Evolutionary conservation across 345 rosid species (phyloP).

Genomic region (Angophora floribunda): DNA sequence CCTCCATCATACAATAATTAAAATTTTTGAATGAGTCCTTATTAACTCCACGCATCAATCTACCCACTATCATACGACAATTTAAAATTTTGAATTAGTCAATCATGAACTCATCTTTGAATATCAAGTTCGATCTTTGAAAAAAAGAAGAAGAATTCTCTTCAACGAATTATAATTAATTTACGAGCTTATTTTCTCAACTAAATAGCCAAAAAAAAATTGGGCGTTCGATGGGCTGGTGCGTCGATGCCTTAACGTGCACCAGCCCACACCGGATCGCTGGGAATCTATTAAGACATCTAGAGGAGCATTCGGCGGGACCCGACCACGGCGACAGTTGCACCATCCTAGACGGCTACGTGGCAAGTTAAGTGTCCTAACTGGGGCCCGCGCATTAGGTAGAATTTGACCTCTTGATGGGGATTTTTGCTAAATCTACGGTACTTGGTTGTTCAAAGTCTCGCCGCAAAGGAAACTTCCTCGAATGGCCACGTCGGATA

Average conservation of each 20-base stretch:
- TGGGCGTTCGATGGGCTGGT: not conserved
- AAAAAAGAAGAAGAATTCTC: not conserved
- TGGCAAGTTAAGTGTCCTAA: not conserved
- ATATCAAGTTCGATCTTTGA: not conserved
- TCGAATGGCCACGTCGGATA: not conserved
- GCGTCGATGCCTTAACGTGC: not conserved
- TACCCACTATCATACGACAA: not conserved
- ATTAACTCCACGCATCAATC: too few species aligned
- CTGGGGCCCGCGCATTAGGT: not conserved
- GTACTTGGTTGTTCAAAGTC: not conserved
- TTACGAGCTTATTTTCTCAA: not conserved
- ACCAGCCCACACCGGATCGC: not conserved
- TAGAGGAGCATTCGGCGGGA: not conserved
- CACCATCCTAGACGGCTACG: not conserved
- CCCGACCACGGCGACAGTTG: not conserved
- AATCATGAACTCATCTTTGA: not conserved
- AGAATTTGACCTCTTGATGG: not conserved
- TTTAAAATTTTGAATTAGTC: not conserved
- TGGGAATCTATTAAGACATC: not conserved
- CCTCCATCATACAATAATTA: too few species aligned
- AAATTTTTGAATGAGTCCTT: too few species aligned
- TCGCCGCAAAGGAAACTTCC: not conserved
- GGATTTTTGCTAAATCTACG: not conserved
- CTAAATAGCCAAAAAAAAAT: not conserved
- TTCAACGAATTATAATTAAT: not conserved